phyloP scores from a whole-genome alignment of 2,329 filamentous ascomycete genomes.

The Claviceps sp. region DNA sequence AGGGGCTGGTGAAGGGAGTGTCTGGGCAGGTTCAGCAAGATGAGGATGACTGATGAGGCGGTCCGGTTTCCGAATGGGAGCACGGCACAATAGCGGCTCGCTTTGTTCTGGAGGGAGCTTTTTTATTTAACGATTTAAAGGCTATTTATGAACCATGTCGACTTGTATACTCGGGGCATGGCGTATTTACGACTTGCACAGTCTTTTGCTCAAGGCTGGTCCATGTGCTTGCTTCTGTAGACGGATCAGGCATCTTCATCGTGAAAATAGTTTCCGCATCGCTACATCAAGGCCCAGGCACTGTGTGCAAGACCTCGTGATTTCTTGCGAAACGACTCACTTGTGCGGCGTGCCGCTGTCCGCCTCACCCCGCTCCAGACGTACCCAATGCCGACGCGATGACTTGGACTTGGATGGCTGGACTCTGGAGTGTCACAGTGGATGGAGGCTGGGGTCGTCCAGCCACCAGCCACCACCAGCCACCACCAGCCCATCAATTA shows the following conservation, averaged over 20 bases:
- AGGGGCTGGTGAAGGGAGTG: background rate
- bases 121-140: slow-evolving; percentile 24
- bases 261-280: too few species aligned
- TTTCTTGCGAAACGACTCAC: too few species aligned
- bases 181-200: background rate
- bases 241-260: background rate
- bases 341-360: too few species aligned
- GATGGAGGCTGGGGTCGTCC: too few species aligned
- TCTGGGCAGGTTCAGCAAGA: background rate
- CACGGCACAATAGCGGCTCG: slow-evolving; percentile 48
- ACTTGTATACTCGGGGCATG: background rate
- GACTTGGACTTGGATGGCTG: too few species aligned
- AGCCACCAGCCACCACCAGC: too few species aligned
- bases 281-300: too few species aligned
- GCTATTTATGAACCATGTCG: slow-evolving; percentile 5
- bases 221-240: background rate
- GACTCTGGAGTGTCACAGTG: too few species aligned
- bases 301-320: too few species aligned
- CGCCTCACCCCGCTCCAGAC: too few species aligned
- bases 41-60: slow-evolving; percentile 42
- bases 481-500: too few species aligned
- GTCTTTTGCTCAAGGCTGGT: background rate
- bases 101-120: slow-evolving; percentile 10
- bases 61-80: slow-evolving; percentile 62
- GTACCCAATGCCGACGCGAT: too few species aligned